phyloP scores from a whole-genome alignment of 1,284 basidiomycete species.

The Afroboletus lepidellus region DNA sequence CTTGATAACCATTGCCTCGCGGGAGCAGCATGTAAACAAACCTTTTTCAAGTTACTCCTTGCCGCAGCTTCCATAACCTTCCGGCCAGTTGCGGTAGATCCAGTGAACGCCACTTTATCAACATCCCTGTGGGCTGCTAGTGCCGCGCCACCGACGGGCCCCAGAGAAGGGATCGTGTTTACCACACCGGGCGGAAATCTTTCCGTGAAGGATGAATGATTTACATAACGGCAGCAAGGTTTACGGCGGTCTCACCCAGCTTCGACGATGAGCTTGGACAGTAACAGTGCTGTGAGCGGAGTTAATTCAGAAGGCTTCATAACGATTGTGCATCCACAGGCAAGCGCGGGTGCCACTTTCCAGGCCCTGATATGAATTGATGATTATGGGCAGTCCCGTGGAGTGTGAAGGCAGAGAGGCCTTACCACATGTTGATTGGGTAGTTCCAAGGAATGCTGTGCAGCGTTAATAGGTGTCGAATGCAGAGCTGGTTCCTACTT shows the following conservation, averaged over 20 bases:
- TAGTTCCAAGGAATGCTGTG: conserved; percentile 88
- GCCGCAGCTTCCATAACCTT: conserved; percentile 91
- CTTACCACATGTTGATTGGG: conserved; percentile 85
- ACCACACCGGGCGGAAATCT: conserved; percentile 93
- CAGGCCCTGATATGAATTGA: conserved; percentile 59
- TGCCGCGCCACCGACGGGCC: conserved; percentile 81
- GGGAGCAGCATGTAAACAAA: conserved; percentile 31
- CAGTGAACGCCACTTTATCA: conserved; percentile 84
- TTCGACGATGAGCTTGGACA: conserved; percentile 76
- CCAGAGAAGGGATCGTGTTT: conserved; percentile 85
- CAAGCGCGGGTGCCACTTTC: conserved; percentile 90
- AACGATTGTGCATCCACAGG: conserved; percentile 84
- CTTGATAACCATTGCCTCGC: conserved; percentile 21
- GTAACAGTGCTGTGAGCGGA: conserved; percentile 82
- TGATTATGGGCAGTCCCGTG: conserved; percentile 9
- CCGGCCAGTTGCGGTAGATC: conserved; percentile 85
- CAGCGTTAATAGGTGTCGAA: conserved; percentile 7
- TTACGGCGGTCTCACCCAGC: conserved; percentile 56
- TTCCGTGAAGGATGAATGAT: conserved; percentile 16
- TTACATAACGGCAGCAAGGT: conserved; percentile 14
- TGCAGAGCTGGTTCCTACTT: conserved; percentile 27
- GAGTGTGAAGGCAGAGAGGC: conserved; percentile 9
- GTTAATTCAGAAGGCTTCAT: conserved; percentile 94
- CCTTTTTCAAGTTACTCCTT: conserved; percentile 91
- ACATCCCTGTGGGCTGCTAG: conserved; percentile 76